Base-by-base conservation (phyloP, 2,329 filamentous ascomycete genomes). In the Curvularia sp. region DNA sequence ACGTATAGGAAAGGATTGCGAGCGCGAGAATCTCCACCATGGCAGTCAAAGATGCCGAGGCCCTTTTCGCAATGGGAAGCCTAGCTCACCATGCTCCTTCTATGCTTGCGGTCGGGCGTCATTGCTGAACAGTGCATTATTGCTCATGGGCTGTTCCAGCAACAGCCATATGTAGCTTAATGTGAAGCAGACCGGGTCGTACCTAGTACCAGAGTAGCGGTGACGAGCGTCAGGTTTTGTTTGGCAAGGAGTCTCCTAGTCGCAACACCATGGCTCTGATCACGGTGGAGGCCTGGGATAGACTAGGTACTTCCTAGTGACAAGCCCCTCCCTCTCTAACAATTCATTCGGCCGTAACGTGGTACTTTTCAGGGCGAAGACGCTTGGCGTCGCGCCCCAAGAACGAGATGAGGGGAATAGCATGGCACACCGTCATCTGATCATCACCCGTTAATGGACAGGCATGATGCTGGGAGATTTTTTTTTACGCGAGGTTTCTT, bases 401-500 rank as follows among this genome's bases (percentile, higher is more conserved):
- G 32, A 38, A 49, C 32, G 21, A 55, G 50, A 58, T 49, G 50
- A 58, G 36, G 43, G 42, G 39, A 55, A 45, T 19, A 21, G 55
- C 41, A 42, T 53, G 51, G 50, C 23, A 25, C 43, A 27, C 38
- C 54, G 51, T 53, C 57, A 57, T 57, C 45, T 55, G 49, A 53
- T 53, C 63, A 56, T 47, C 38, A 42, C 55, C 48, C 52, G 23
- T 18, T 43, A 25, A 23, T n/a, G 36, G 49, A 39, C 59, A 53
- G 47, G 66, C 59, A 65, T 65, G 32, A 65, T 65, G 60, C 60
- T 42, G 39, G 63, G 25, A 55, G 39, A 36, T 7, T 4, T 34
- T 32, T 32, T 39, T 46, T 25, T 60, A 64, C 51, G 55, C 60
- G 58, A 64, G 39, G 19, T 15, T 15, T 8, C 23, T 55, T 30